Evolutionary conservation across 2,329 filamentous ascomycete species (phyloP), one percentile per base, ranked within the genome.

Genomic region (Calycina marina): DNA sequence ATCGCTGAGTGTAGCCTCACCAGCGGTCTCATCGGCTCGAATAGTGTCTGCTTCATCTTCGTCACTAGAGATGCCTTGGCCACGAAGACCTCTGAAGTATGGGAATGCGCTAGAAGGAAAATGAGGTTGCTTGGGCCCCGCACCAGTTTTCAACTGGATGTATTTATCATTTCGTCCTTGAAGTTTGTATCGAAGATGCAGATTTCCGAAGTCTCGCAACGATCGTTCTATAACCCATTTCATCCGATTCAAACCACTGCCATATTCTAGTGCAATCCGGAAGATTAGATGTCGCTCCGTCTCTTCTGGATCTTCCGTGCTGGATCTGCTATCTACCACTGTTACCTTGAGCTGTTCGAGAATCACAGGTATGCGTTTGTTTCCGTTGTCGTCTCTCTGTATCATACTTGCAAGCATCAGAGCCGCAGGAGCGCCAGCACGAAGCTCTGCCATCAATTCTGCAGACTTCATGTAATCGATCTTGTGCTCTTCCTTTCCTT

Each of bases 371-470:
- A 98, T 93, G 37, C 86, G 76, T 58, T 83, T 90, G 56, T 93
- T 90, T 30, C 88, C 85, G 47, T 94, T 83, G 56, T 98, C 90
- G 47, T 98, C 90, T 36, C 90, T 72, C 58, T 96, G 90, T 47
- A 96, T 90, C 82, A 96, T 94, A 51, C 86, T 94, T 5, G 90
- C 90, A 32, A 98, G 62, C 56, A 98, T 93, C 37, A 98, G 63
- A 13, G 88, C 90, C 14, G 90, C 90, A 3, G 90, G 90, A 1
- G 86, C 84, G 33, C 85, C 90, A 26, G 90, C 92, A 30, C 90
- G 72, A 22, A 98, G 63, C 56, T 98, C 90, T 2, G 90, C 90
- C 71, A 98, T 88, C 28, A 98, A 65, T 55, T 98, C 90, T 2
- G 90, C 85, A 6, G 88, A 96, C 55, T 96, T 98, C 50, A 81